A percentile compares a stretch with the other conserved stretches of the same genome.
These are phyloP conservation scores for Fusarium piperis DNA, from an alignment of 2,329 filamentous ascomycete species.

Conservation along the genomic window DNA sequence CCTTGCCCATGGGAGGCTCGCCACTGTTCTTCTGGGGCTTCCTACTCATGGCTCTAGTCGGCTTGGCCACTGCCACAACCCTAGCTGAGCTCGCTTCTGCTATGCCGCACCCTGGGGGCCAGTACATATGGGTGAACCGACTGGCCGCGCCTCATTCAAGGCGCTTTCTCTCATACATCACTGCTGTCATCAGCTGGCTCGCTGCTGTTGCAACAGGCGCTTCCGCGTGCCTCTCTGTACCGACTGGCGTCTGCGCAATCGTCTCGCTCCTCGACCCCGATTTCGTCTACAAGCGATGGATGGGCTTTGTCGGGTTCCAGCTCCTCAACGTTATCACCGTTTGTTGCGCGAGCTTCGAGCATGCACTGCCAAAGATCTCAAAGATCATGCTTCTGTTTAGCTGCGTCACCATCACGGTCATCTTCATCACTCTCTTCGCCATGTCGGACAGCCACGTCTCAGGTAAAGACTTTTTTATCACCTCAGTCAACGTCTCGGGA, in stretches of 20 bases:
- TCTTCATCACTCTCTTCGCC: conserved; percentile 42
- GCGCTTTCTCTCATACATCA: conserved; percentile 36
- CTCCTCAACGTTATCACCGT: conserved; percentile 38
- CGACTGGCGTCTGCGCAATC: conserved; percentile 33
- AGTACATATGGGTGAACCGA: conserved; percentile 41
- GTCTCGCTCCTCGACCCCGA: conserved; percentile 34
- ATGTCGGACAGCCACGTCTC: conserved; percentile 31
- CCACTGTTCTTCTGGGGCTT: conserved; percentile 42
- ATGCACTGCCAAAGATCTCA: conserved; percentile 40
- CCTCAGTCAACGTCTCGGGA: conserved; percentile 35
- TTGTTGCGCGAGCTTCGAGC: conserved; percentile 35
- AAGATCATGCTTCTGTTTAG: conserved; percentile 40
- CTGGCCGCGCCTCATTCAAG: conserved; percentile 27
- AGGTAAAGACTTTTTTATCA: conserved; percentile 36
- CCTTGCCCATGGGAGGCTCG: conserved; percentile 33
- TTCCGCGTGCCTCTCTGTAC: conserved; percentile 39
- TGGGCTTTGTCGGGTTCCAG: conserved; percentile 42
- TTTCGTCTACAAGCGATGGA: conserved; percentile 42
- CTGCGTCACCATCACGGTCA: conserved; percentile 32
- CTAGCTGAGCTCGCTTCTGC: conserved; percentile 42
- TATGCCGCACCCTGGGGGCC: conserved; percentile 43
- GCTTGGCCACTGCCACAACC: conserved; percentile 38
- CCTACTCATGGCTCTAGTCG: conserved; percentile 34
- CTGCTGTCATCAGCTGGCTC: conserved; percentile 41
- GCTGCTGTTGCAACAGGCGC: conserved; percentile 39